Evolutionary conservation across 108 stramenopile genomes (phyloP).

Genomic region (Pseudonitzschia delicatissima): DNA sequence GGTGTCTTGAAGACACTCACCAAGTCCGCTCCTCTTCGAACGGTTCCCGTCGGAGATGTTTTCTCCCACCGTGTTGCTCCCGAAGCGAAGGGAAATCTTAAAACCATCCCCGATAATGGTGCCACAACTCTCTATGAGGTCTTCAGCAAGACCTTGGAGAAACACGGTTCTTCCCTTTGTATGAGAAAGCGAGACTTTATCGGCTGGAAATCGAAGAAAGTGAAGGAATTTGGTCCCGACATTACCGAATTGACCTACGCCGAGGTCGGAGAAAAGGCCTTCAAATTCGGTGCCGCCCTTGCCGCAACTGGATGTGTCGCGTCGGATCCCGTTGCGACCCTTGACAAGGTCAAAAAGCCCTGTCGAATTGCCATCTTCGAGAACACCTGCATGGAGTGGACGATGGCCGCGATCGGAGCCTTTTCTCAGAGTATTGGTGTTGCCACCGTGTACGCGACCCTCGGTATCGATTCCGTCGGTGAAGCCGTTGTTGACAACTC

Average conservation of each 20-base stretch:
- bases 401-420: constrained; percentile 81
- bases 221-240: constrained; percentile 72
- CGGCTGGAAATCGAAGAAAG: constrained; percentile 61
- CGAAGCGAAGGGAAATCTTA: constrained; percentile 43
- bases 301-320: constrained; percentile 62
- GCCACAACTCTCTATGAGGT: constrained; percentile 72
- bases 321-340: constrained; percentile 48
- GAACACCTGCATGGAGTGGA: constrained; percentile 90
- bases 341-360: constrained; percentile 76
- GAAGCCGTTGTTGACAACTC: constrained; percentile 82
- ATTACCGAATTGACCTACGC: constrained; percentile 59
- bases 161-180: constrained; percentile 41
- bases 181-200: constrained; percentile 78
- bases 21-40: constrained; percentile 46
- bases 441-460: constrained; percentile 89
- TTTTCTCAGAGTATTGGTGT: constrained; percentile 76
- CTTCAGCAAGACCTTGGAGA: constrained; percentile 41
- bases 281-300: constrained; percentile 83
- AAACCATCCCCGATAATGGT: constrained; percentile 47
- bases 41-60: constrained; percentile 68
- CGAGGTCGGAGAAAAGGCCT: constrained; percentile 63
- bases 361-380: constrained; percentile 90
- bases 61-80: constrained; percentile 62
- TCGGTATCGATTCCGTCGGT: constrained; percentile 88
- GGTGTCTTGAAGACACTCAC: constrained; percentile 58